Evolutionary conservation across 257 asterid species (phyloP), one percentile per base, ranked within the genome.

Genomic region (Nicotiana benthamiana): DNA sequence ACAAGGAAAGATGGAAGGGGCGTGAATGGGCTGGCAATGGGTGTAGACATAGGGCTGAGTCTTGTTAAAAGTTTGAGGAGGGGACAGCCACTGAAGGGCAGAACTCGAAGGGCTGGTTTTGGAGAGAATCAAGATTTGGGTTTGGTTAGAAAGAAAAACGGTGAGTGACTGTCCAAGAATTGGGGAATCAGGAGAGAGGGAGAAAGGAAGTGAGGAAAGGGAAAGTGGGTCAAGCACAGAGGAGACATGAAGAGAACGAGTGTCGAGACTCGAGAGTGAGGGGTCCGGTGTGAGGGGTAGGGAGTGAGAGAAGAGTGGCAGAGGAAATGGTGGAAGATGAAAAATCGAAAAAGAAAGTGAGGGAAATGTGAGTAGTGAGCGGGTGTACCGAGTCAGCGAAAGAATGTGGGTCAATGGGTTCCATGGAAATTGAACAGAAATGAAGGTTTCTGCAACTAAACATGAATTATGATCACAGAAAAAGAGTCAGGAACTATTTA

Each of bases 11-110:
- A 94, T 89, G 6, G 98, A 94, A 83, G 97, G 80, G 13, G 97
- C 98, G 80, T 94, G 98, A 79, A 94, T 94, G 70, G 98, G 48
- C 79, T 94, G 97, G 81, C 98, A 94, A 52, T 94, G 98, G 17
- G 98, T 94, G 79, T 92, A 94, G 8, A 94, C 98, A 72, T 92
- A 94, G 6, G 98, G 97, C 32, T 81, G 85, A 0, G 90, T 57
- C 82, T 93, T 93, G 75, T 93, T 94, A 40, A 90, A 90, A 9
- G 98, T 94, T 76, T 94, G 98, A 0, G 88, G 89, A 10, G 98
- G 98, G 13, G 94, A 75, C 4, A 94, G 96, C 98, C 98, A 94
- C 34, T 93, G 98, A 27, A 94, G 95, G 53, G 98, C 78, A 15
- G 78, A 74, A 48, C 78, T 74, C 0, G 40, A 64, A 22, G 82